Percentiles rank a stretch among this genome's conserved stretches.
Evolutionary conservation across 257 asterid species (phyloP).

Genomic region (Sherardia arvensis): DNA sequence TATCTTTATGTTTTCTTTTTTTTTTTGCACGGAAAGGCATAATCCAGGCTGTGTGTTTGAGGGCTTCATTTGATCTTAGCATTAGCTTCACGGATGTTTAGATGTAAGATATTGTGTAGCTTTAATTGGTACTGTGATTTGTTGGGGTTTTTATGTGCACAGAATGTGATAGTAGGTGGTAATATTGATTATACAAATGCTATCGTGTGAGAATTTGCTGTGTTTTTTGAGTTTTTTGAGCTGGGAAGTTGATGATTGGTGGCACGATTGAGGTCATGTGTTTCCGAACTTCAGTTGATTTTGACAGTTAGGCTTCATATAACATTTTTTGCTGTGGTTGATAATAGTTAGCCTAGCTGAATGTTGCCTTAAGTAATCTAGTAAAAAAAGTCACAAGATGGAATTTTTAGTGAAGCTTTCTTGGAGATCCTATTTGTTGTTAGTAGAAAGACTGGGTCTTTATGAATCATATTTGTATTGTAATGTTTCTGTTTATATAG

Average conservation of each 20-base stretch:
- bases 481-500: neutral
- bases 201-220: neutral
- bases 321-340: neutral
- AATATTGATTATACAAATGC: neutral
- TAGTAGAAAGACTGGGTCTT: neutral
- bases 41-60: neutral
- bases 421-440: neutral
- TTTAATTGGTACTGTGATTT: neutral
- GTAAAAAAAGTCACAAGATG: neutral
- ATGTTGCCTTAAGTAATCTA: neutral
- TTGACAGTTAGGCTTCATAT: neutral
- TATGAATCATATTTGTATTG: neutral
- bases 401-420: neutral
- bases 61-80: slow-evolving; percentile 4
- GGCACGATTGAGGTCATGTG: neutral
- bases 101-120: neutral
- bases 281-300: no score
- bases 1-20: no score
- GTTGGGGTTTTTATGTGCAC: neutral
- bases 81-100: neutral
- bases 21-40: neutral
- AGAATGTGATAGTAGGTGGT: neutral
- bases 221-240: neutral
- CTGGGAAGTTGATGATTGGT: neutral
- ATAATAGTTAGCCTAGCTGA: neutral